Evolutionary conservation across 192 early-diverging fungal genomes (phyloP).

Genomic region (Radiomyces spectabilis): DNA sequence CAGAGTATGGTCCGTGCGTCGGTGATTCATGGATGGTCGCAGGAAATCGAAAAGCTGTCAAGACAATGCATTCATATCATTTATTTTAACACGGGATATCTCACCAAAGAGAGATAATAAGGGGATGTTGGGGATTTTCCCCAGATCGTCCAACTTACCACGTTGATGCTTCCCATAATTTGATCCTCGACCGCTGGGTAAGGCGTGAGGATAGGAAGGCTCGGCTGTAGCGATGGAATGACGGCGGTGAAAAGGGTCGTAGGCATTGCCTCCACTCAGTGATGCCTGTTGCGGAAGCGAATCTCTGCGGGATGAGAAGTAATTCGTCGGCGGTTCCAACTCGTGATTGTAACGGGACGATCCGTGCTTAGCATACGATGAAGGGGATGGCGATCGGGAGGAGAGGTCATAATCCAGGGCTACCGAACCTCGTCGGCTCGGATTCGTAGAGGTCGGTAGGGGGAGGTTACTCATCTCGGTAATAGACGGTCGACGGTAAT

Average conservation of each 20-base stretch:
- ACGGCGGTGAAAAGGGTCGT: constrained; percentile 27
- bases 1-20: constrained; percentile 19
- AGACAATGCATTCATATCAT: too few species aligned
- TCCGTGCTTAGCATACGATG: constrained; percentile 19
- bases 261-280: neutral
- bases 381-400: constrained; percentile 26
- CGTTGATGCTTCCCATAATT: neutral
- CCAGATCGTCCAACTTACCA: too few species aligned
- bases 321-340: too few species aligned
- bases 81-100: too few species aligned
- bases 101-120: too few species aligned
- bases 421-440: constrained; percentile 18
- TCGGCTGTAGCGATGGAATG: constrained; percentile 31
- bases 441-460: constrained; percentile 10
- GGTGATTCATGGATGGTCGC: constrained; percentile 27
- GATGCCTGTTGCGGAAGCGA: constrained; percentile 1
- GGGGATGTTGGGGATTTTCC: too few species aligned
- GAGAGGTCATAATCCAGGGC: constrained; percentile 21
- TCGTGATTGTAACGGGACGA: too few species aligned
- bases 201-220: neutral
- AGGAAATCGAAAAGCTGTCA: constrained; percentile 23
- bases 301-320: too few species aligned
- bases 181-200: neutral
- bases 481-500: constrained; percentile 19
- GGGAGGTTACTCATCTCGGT: constrained; percentile 22